Conservation (phyloP, 768 basidiomycete genomes). For the Rubroboletus satanas region DNA sequence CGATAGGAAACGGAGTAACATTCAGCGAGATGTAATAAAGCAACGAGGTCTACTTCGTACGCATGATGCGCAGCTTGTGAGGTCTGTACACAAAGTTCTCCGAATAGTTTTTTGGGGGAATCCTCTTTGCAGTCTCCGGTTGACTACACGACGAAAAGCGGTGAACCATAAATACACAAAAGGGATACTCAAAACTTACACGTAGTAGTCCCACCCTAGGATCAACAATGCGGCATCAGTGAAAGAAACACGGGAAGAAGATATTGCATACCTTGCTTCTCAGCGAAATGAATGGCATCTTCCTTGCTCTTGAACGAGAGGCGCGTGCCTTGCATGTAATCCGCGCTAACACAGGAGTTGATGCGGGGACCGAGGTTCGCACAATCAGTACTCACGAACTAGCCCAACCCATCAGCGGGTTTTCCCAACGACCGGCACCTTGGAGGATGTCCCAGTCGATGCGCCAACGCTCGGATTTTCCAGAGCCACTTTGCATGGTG, state of each 20-base stretch:
- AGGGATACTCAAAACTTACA: constrained; percentile 49
- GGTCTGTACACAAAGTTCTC: constrained; percentile 90
- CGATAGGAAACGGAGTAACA: neutral
- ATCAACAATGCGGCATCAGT: neutral
- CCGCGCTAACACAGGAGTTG: constrained; percentile 52
- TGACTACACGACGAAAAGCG: constrained; percentile 39
- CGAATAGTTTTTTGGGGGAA: constrained; percentile 83
- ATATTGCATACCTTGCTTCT: constrained; percentile 78
- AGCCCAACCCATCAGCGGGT: constrained; percentile 96
- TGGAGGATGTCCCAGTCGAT: constrained; percentile 93
- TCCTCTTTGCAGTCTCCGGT: constrained; percentile 55
- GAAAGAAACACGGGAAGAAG: neutral
- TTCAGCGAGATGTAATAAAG: constrained; percentile 6
- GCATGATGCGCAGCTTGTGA: constrained; percentile 72
- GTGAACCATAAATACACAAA: constrained; percentile 4
- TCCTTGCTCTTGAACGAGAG: constrained; percentile 81
- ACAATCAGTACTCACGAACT: constrained; percentile 66
- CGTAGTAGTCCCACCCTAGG: constrained; percentile 90
- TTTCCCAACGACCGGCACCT: constrained; percentile 94
- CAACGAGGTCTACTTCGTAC: constrained; percentile 76
- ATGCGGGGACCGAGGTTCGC: neutral
- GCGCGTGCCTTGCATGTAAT: constrained; percentile 92
- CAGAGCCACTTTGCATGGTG: constrained; percentile 91
- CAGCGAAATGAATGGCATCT: constrained; percentile 91
- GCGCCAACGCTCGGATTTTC: constrained; percentile 84